Evolutionary conservation across 306 rosid genomes (phyloP), one percentile per base, ranked within the genome.

Genomic region (Fragaria iinumae): DNA sequence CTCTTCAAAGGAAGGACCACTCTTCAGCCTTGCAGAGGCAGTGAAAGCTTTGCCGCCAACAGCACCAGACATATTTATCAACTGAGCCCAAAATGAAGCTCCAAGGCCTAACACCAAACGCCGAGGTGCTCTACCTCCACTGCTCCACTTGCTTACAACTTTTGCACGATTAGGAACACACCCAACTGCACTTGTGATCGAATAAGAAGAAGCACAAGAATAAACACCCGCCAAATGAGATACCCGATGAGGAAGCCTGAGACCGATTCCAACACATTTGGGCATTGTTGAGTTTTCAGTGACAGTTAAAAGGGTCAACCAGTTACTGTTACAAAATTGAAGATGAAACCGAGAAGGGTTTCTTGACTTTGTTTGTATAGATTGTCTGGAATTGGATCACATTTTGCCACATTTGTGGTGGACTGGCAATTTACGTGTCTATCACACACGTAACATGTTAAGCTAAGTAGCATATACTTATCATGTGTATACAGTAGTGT

Each of bases 61-160:
- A 16, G 85, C 32, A 76, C 74, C 78, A 36, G 85, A 67, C 93
- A 89, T 90, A 23, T 64, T 55, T 74, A 80, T 25, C 56, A 86
- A 80, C 43, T 86, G 89, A 29, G 86, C 49, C 71, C 88, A 88
- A 56, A 87, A 72, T 0, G 93, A 88, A 71, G 80, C 77, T 16
- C 89, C 91, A 23, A 88, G 65, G 11, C 93, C 89, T 72, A 92
- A 80, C 6, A 92, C 34, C 67, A 87, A 48, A 76, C 93, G 96
- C 20, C 93, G 89, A 64, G 85, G 88, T 50, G 77, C 82, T 82
- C 79, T 77, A 18, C 74, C 73, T 53, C 80, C 80, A 52, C 12
- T 55, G 47, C 43, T 81, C 90, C 84, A 81, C 64, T 63, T 74
- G 32, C 66, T 84, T 2, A 57, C 49, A 17, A 69, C 45, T 49